Evolutionary conservation across 371 early-diverging fungal genomes (phyloP).

Genomic region (Mortierella polycephala): DNA sequence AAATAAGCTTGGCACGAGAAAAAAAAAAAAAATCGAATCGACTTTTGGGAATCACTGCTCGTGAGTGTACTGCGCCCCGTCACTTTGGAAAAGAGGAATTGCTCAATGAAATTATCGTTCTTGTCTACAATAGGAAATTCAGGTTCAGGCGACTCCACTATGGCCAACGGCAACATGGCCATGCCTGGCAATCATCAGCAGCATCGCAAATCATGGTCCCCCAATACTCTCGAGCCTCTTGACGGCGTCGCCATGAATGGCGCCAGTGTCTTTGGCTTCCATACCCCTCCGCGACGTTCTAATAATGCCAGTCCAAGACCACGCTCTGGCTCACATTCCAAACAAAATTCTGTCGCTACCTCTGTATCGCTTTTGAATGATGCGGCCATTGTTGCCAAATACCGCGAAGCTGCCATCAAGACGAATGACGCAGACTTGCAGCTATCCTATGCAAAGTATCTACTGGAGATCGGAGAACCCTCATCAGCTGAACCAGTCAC

Average conservation of each 20-base stretch:
- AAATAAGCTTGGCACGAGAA: too few species aligned
- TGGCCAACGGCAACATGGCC: slow-evolving; percentile 10
- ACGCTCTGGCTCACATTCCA: slow-evolving; percentile 23
- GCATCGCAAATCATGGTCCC: slow-evolving; percentile 43
- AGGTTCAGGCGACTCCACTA: slow-evolving; percentile 22
- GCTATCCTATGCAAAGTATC: slow-evolving; percentile 76
- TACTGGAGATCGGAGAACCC: slow-evolving; percentile 59
- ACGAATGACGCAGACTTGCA: slow-evolving; percentile 71
- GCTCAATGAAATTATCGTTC: neutral
- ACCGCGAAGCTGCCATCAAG: slow-evolving; percentile 76
- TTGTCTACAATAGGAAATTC: slow-evolving; percentile 21
- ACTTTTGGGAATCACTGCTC: neutral
- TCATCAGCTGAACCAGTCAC: neutral
- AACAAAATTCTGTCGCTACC: slow-evolving; percentile 24
- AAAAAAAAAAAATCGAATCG: slow-evolving; percentile 1
- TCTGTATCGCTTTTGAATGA: slow-evolving; percentile 29
- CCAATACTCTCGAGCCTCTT: slow-evolving; percentile 24
- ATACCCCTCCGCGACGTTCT: slow-evolving; percentile 25
- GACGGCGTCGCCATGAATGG: slow-evolving; percentile 3
- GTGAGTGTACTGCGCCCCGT: neutral
- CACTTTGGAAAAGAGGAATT: neutral
- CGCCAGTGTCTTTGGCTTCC: slow-evolving; percentile 7
- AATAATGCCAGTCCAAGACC: slow-evolving; percentile 9
- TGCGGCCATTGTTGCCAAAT: slow-evolving; percentile 42
- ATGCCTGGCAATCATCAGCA: slow-evolving; percentile 7